Evolutionary conservation across 768 basidiomycete genomes (phyloP), one percentile per base, ranked within the genome.

Genomic region (Tylopilus intermedius): DNA sequence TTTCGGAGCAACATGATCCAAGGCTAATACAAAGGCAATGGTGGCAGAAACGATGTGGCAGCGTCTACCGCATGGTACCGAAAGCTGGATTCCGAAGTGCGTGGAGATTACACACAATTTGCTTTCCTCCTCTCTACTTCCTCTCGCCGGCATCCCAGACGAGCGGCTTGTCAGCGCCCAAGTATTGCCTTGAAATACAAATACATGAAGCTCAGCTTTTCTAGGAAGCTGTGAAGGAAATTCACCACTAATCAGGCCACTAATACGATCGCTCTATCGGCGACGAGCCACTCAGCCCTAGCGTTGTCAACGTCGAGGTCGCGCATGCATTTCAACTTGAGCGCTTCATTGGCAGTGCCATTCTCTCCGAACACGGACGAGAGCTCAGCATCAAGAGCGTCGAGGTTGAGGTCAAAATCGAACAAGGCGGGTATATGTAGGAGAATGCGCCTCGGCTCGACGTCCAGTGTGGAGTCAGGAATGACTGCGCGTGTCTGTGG

Each of bases 281-380:
- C 77, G 21, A 87, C 75, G 32, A 72, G 74, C 88, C 88, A 90
- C 64, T 88, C 82, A 7, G 85, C 86, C 43, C 63, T 71, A 0
- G 86, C 86, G 2, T 60, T 65, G 22, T 87, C 84, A 0, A 88
- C 79, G 51, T 86, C 75, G 14, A 89, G 74, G 37, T 75, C 73
- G 5, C 81, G 71, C 60, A 78, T 75, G 40, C 80, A 75, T 59
- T 86, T 86, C 35, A 88, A 72, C 52, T 63, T 67, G 47, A 86
- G 62, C 55, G 74, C 58, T 53, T 67, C 57, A 50, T 63, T 45
- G 26, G 48, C 40, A 45, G 63, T 61, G 14, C 27, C 53, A 6
- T 52, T 50, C 15, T 56, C 56, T 18, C 54, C 53, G 45, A 67
- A 64, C 11, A 50, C 32, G 30, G 58, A 55, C 51, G 68, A 68